phyloP scores from a whole-genome alignment of 1,139 yeast species.

The Suhomyces wounanorum region DNA sequence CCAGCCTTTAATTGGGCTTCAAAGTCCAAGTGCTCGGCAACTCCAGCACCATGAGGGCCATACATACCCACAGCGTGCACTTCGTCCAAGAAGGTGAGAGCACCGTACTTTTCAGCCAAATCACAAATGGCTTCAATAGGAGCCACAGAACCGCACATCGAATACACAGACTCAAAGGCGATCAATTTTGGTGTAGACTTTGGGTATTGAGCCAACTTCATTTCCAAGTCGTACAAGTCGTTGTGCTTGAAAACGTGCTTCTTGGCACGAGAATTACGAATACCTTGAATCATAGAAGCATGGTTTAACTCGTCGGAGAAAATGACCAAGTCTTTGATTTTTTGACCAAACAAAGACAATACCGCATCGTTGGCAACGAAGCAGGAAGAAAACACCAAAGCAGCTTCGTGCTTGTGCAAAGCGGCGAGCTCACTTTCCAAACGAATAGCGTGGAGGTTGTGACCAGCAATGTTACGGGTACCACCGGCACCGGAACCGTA shows the following conservation, averaged over 20 bases:
- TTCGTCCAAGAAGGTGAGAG: constrained; percentile 93
- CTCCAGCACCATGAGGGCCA: constrained; percentile 99
- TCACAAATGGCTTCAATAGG: constrained; percentile 93
- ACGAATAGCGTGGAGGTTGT: constrained; percentile 81
- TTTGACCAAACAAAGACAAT: constrained; percentile 87
- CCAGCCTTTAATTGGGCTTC: constrained; percentile 75
- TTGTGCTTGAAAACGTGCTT: constrained; percentile 93
- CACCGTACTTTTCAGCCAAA: constrained; percentile 96
- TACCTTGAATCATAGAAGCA: constrained; percentile 97
- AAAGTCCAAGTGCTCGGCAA: constrained; percentile 93
- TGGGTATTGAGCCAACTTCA: constrained; percentile 75
- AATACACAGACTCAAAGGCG: constrained; percentile 95
- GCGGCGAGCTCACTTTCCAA: constrained; percentile 87
- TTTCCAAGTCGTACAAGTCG: constrained; percentile 79
- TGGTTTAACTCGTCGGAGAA: constrained; percentile 93
- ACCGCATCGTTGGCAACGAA: constrained; percentile 97
- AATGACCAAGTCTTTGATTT: constrained; percentile 83
- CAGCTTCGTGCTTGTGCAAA: constrained; percentile 92
- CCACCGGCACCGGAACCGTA: constrained; percentile 99
- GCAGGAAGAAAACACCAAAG: constrained; percentile 92
- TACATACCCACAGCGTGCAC: constrained; percentile 99
- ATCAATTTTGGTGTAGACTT: constrained; percentile 85
- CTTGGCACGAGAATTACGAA: constrained; percentile 82
- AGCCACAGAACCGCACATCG: constrained; percentile 97
- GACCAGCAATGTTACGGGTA: constrained; percentile 98